These are phyloP conservation scores for Tylopilus vinaceipallidus DNA, from an alignment of 768 basidiomycete species.

Conservation along the genomic window DNA sequence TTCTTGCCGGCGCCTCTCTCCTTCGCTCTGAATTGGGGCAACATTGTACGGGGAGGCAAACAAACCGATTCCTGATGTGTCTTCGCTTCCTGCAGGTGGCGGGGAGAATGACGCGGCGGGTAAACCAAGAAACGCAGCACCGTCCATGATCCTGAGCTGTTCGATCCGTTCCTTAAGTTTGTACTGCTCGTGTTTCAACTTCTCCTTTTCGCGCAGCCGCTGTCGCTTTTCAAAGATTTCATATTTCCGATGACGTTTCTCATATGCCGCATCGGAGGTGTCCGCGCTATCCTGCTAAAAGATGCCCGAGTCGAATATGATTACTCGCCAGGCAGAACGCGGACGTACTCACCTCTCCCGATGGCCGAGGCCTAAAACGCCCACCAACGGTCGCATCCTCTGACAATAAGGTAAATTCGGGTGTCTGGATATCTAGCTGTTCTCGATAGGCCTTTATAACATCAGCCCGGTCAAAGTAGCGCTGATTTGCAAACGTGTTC, in stretches of 20 bases:
- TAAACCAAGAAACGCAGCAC: constrained; percentile 62
- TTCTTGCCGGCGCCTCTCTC: constrained; percentile 69
- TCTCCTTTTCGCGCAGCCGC: constrained; percentile 86
- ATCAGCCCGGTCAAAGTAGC: constrained; percentile 77
- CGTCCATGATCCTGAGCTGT: constrained; percentile 73
- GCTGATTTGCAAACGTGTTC: constrained; percentile 61
- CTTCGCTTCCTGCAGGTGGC: constrained; percentile 24
- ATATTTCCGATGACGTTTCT: constrained; percentile 82
- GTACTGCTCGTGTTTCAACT: constrained; percentile 88
- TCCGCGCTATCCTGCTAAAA: constrained; percentile 52
- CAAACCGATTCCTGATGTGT: constrained; percentile 27
- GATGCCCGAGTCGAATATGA: constrained; percentile 5
- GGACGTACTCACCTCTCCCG: constrained; percentile 61
- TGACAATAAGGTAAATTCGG: constrained; percentile 53
- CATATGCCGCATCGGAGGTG: constrained; percentile 78
- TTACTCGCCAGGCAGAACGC: neutral
- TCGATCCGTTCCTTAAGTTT: constrained; percentile 89
- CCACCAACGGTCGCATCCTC: constrained; percentile 58
- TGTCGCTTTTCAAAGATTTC: constrained; percentile 84
- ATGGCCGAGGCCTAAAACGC: constrained; percentile 66
- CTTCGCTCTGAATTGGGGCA: constrained; percentile 47
- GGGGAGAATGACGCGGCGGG: constrained; percentile 57
- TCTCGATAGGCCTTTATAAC: constrained; percentile 69
- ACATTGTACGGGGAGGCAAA: constrained; percentile 40
- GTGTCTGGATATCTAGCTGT: constrained; percentile 75